phyloP scores from a whole-genome alignment of 331 rosid genomes.

The Quercus phellos region DNA sequence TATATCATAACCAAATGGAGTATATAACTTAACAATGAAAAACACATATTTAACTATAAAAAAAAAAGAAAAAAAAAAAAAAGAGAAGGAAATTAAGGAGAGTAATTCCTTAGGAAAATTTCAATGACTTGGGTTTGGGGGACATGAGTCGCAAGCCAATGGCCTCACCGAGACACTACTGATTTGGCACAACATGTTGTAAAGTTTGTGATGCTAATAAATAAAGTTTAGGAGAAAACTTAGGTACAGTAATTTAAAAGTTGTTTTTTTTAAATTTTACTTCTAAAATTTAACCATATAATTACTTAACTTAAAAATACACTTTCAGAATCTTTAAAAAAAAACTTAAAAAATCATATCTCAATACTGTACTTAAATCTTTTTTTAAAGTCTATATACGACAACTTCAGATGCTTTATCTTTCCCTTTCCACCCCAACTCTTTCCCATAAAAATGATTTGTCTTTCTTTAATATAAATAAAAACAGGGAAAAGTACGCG shows the following conservation, averaged over 20 bases:
- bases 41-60: too few species aligned
- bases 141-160: not conserved
- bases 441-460: not conserved
- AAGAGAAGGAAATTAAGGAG: not conserved
- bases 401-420: not conserved
- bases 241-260: accelerated
- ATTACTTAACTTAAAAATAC: accelerated
- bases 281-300: accelerated
- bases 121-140: not conserved
- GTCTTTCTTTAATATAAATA: not conserved
- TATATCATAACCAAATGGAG: not conserved
- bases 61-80: too few species aligned
- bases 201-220: not conserved
- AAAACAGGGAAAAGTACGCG: not conserved
- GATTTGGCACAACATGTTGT: not conserved
- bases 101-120: not conserved
- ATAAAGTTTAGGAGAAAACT: too few species aligned
- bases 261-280: accelerated
- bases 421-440: not conserved
- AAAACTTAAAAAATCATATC: accelerated
- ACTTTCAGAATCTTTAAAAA: accelerated
- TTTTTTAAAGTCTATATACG: not conserved
- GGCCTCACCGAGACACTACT: not conserved
- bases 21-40: too few species aligned
- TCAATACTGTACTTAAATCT: accelerated